Percentiles rank a stretch among this genome's conserved stretches.
phyloP scores from a whole-genome alignment of 2,329 filamentous ascomycete genomes.

The Ophiostoma sp. region DNA sequence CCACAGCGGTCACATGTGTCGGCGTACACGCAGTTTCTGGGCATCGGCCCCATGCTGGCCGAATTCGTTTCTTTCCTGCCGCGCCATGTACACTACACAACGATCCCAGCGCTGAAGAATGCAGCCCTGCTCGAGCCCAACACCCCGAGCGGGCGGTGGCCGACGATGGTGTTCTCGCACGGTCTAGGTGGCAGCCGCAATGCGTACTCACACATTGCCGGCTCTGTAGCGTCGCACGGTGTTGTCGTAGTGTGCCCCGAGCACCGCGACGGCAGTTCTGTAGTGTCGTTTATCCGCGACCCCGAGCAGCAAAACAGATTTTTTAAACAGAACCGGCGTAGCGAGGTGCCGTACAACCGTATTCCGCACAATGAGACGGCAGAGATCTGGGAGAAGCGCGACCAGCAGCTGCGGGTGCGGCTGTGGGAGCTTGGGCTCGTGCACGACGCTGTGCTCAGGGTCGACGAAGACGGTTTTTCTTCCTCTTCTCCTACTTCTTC shows the following conservation, averaged over 20 bases:
- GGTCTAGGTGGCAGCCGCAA: constrained; percentile 77
- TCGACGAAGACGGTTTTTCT: constrained; percentile 51
- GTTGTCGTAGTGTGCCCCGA: constrained; percentile 76
- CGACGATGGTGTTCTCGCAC: constrained; percentile 80
- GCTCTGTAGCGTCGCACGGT: constrained; percentile 74
- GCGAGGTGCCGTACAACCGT: constrained; percentile 44
- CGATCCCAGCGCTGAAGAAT: constrained; percentile 68
- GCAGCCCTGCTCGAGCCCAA: constrained; percentile 54
- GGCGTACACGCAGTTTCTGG: constrained; percentile 72
- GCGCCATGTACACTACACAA: constrained; percentile 65
- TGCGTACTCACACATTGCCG: constrained; percentile 76
- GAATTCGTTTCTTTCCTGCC: constrained; percentile 62
- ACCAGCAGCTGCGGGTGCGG: constrained; percentile 67
- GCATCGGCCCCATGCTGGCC: constrained; percentile 54
- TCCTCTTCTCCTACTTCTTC: neutral
- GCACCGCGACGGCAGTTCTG: constrained; percentile 75
- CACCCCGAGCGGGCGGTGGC: constrained; percentile 57
- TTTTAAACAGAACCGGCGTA: constrained; percentile 34
- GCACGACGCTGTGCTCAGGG: constrained; percentile 60
- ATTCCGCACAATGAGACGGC: constrained; percentile 59
- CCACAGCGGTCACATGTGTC: constrained; percentile 70
- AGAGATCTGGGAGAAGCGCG: constrained; percentile 61
- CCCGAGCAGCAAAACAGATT: constrained; percentile 45
- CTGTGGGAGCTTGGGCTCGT: constrained; percentile 72
- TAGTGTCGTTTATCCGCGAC: constrained; percentile 65